A percentile compares a stretch with the other conserved stretches of the same genome.
Evolutionary conservation across 176 grass and related monocot genomes (phyloP).

Genomic region (Musa schizocarpa): DNA sequence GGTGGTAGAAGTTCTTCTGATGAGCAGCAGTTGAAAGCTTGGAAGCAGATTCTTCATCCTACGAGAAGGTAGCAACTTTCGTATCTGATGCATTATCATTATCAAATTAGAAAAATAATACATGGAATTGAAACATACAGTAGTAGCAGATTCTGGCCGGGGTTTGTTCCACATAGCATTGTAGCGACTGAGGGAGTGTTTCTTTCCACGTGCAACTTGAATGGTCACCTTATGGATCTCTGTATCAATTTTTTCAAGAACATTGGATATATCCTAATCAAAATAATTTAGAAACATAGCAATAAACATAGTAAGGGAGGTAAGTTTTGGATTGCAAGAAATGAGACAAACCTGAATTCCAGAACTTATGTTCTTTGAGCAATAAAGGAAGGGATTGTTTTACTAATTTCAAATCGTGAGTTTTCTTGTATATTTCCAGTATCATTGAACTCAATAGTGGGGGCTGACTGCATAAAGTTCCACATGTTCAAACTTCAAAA

Average conservation of each 20-base stretch:
- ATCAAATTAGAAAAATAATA: background rate
- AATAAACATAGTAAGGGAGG: background rate
- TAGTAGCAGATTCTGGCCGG: conserved; percentile 79
- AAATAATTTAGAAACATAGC: background rate
- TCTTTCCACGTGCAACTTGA: conserved; percentile 36
- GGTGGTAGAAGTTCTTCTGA: conserved; percentile 55
- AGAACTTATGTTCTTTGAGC: conserved; percentile 87
- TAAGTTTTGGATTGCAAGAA: background rate
- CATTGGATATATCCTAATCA: background rate
- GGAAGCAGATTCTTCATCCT: conserved; percentile 66
- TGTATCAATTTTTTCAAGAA: conserved; percentile 20
- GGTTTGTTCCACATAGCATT: conserved; percentile 86
- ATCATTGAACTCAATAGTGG: conserved; percentile 92
- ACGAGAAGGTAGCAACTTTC: background rate
- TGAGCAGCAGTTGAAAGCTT: conserved; percentile 40
- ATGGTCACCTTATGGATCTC: conserved; percentile 73
- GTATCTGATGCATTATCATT: background rate
- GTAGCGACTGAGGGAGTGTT: conserved; percentile 61
- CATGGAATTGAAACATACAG: conserved; percentile 30
- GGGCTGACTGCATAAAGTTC: conserved; percentile 52
- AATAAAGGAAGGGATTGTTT: conserved; percentile 41
- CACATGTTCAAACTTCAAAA: background rate
- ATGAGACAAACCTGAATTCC: conserved; percentile 68
- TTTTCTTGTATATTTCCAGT: conserved; percentile 55
- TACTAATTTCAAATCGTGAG: conserved; percentile 55